Evolutionary conservation across 495 filamentous ascomycete species (phyloP).

Genomic region (Gamarada debralockiae): DNA sequence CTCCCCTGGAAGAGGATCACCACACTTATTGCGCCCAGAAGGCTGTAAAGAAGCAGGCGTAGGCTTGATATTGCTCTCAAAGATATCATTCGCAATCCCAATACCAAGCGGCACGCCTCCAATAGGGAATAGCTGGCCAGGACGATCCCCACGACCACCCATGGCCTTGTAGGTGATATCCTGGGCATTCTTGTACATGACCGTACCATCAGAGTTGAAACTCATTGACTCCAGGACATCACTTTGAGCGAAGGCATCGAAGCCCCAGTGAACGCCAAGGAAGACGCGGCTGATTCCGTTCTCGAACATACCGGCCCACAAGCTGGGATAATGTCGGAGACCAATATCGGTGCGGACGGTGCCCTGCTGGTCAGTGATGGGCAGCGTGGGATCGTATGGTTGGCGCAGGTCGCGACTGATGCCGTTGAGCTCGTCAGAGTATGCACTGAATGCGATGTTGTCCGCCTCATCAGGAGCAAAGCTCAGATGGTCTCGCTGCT

Average conservation of each 20-base stretch:
- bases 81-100: slow-evolving; percentile 34
- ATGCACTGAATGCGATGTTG: slow-evolving; percentile 25
- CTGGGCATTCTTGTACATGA: slow-evolving; percentile 20
- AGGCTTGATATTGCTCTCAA: slow-evolving; percentile 25
- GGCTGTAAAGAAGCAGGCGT: slow-evolving; percentile 25
- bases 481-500: slow-evolving; percentile 19
- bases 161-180: slow-evolving; percentile 25
- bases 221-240: slow-evolving; percentile 22
- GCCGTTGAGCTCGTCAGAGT: slow-evolving; percentile 34
- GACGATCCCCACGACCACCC: slow-evolving; percentile 20
- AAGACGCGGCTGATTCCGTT: slow-evolving; percentile 31
- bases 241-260: slow-evolving; percentile 28
- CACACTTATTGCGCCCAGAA: slow-evolving; percentile 20
- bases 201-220: slow-evolving; percentile 18
- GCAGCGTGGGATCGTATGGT: slow-evolving; percentile 25
- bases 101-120: slow-evolving; percentile 35
- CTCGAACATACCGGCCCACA: slow-evolving; percentile 34
- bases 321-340: slow-evolving; percentile 18
- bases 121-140: slow-evolving; percentile 27
- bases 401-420: slow-evolving; percentile 28
- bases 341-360: slow-evolving; percentile 27
- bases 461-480: slow-evolving; percentile 29
- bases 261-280: slow-evolving; percentile 33
- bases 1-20: slow-evolving; percentile 14
- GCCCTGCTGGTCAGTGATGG: slow-evolving; percentile 30